Evolutionary conservation across 1,284 basidiomycete species (phyloP).

Genomic region (Porogramme epimiltina): DNA sequence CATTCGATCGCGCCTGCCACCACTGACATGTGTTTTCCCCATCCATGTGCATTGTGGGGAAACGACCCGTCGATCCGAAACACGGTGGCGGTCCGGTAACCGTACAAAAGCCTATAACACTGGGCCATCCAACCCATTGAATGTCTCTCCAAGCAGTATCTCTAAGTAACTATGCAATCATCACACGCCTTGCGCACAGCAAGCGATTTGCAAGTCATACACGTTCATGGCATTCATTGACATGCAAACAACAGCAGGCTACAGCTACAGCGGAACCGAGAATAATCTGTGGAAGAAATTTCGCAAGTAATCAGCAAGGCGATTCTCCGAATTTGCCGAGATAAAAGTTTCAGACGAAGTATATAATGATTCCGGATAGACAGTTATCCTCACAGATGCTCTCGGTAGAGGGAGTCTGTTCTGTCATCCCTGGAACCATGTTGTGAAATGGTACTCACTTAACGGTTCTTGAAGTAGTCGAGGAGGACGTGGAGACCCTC

Average conservation of each 20-base stretch:
- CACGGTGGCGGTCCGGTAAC: no score
- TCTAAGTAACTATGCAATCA: neutral
- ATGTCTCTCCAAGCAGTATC: no score
- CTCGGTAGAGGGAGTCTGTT: slow-evolving; percentile 89
- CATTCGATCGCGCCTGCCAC: slow-evolving; percentile 5
- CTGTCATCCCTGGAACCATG: slow-evolving; percentile 60
- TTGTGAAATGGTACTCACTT: slow-evolving; percentile 36
- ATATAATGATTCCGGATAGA: slow-evolving; percentile 87
- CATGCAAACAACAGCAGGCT: slow-evolving; percentile 4
- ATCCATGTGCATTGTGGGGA: neutral
- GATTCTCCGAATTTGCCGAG: neutral
- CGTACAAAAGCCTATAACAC: no score
- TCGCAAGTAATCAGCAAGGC: neutral
- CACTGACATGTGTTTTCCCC: slow-evolving; percentile 22
- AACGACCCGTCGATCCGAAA: neutral
- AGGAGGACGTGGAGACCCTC: slow-evolving; percentile 96
- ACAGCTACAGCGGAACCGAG: slow-evolving; percentile 15
- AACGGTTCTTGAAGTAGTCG: slow-evolving; percentile 96
- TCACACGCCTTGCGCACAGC: neutral
- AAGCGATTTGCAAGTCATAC: neutral
- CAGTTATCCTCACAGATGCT: slow-evolving; percentile 65
- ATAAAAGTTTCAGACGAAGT: slow-evolving; percentile 56
- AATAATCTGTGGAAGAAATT: slow-evolving; percentile 9
- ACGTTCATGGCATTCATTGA: slow-evolving; percentile 8
- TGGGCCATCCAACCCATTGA: no score